Evolutionary conservation across 169 alveolate species (phyloP).

Genomic region (Babesia gibsoni): DNA sequence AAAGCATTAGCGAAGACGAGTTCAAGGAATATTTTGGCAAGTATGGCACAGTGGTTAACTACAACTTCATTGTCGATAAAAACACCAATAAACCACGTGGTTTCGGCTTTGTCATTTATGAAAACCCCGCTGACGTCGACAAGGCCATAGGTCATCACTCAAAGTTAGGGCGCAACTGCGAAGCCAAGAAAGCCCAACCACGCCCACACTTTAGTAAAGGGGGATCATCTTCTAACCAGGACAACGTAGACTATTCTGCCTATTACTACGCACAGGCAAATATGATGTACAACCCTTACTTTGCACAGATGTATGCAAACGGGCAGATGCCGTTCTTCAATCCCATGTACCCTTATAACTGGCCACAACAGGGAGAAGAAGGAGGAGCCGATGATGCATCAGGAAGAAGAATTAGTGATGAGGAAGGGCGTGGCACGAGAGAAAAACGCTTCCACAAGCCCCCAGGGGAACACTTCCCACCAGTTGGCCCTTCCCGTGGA

Average conservation of each 20-base stretch:
- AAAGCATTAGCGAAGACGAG: constrained; percentile 69
- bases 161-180: constrained; percentile 84
- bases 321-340: constrained; percentile 39
- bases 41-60: constrained; percentile 85
- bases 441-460: constrained; percentile 27
- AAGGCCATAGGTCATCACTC: constrained; percentile 77
- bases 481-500: constrained; percentile 26
- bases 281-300: constrained; percentile 56
- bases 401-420: neutral
- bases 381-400: neutral
- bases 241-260: constrained; percentile 40
- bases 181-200: constrained; percentile 87
- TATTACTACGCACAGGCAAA: constrained; percentile 67
- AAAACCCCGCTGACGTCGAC: constrained; percentile 75
- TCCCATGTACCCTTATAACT: constrained; percentile 38
- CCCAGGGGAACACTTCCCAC: constrained; percentile 9
- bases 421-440: neutral
- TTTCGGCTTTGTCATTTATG: constrained; percentile 88
- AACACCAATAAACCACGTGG: constrained; percentile 88
- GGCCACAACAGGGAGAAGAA: constrained; percentile 12
- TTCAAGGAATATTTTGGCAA: constrained; percentile 79
- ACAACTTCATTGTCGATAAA: constrained; percentile 82
- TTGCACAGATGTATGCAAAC: constrained; percentile 55
- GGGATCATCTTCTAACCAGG: neutral
- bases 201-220: constrained; percentile 49